Base-by-base conservation (phyloP, 177 flowering plant species). In the Tripterygium wilfordii region DNA sequence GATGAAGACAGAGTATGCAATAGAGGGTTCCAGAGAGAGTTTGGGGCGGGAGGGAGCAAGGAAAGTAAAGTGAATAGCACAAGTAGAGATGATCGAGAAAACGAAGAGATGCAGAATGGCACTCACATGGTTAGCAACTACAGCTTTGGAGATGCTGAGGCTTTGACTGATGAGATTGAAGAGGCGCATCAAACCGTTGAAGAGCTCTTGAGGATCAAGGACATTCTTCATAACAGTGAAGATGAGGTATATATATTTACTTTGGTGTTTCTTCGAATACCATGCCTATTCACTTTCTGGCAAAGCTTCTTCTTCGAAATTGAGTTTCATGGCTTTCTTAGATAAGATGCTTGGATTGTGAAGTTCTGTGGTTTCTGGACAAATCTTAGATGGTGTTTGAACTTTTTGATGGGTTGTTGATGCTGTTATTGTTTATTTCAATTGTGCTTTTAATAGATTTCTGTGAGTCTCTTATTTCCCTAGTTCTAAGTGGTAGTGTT, bases 131-230 rank as follows among this genome's bases (percentile, higher is more conserved):
- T 57, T 4, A 79, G 77, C 57, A 73, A 73, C 60, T 75, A 49
- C 31, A 88, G 85, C 58, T 85, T 64, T 66, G 91, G 77, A 23
- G 96, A 79, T 41, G 96, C 82, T 16, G 98, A 85, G 69, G 96
- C 89, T 6, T 63, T 88, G 70, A 85, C 81, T 20, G 91, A 86
- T 60, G 96, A 77, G 67, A 74, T 91, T 67, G 98, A 92, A 45
- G 85, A 83, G 60, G 82, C 64, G 65, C 60, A 53, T 49, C 71
- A 61, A 61, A 49, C 61, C 55, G 53, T 71, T 58, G 74, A 56
- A 9, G 96, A 92, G 72, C 94, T 92, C 45, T 50, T 69, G 24
- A 77, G 97, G 72, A 86, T 92, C 54, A 86, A 80, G 56, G 82
- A 74, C 45, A 29, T 82, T 48, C 61, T 92, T 16, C 44, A 41